A percentile compares a stretch with the other conserved stretches of the same genome.
phyloP scores from a whole-genome alignment of 192 early-diverging fungal species.

The Phlyctochytrium planicorne region DNA sequence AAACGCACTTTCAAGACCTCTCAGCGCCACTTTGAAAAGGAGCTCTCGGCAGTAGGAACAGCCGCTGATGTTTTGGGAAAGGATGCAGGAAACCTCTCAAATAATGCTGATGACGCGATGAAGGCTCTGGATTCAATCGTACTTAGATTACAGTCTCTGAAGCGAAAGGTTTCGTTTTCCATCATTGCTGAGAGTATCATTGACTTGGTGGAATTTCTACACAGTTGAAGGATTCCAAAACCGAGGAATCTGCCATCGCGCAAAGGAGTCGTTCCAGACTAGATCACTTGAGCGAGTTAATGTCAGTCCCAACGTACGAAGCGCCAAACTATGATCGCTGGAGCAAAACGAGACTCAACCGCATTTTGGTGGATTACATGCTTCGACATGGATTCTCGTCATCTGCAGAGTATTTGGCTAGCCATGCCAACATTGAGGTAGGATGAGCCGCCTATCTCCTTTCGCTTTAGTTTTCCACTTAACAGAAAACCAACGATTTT shows the following conservation, averaged over 20 bases:
- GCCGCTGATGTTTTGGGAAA: conserved; percentile 13
- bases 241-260: conserved; percentile 72
- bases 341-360: conserved; percentile 81
- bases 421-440: conserved; percentile 65
- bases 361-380: conserved; percentile 95
- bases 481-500: conserved; percentile 8
- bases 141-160: conserved; percentile 64
- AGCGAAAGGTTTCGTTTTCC: conserved; percentile 61
- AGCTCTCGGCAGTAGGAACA: conserved; percentile 46
- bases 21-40: conserved; percentile 84
- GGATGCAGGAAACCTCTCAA: not conserved
- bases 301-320: conserved; percentile 58
- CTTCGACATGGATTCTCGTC: conserved; percentile 79
- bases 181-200: not conserved
- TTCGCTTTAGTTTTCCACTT: conserved; percentile 6
- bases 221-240: conserved; percentile 70
- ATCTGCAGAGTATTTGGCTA: conserved; percentile 67
- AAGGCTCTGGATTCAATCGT: conserved; percentile 65
- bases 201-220: too few relatives aligned
- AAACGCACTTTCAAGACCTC: conserved; percentile 68
- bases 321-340: conserved; percentile 73
- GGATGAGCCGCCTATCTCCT: not conserved
- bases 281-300: conserved; percentile 74
- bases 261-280: conserved; percentile 70
- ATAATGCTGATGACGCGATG: conserved; percentile 48